Evolutionary conservation across 306 rosid genomes (phyloP), one percentile per base, ranked within the genome.

Genomic region (Neltuma alba): DNA sequence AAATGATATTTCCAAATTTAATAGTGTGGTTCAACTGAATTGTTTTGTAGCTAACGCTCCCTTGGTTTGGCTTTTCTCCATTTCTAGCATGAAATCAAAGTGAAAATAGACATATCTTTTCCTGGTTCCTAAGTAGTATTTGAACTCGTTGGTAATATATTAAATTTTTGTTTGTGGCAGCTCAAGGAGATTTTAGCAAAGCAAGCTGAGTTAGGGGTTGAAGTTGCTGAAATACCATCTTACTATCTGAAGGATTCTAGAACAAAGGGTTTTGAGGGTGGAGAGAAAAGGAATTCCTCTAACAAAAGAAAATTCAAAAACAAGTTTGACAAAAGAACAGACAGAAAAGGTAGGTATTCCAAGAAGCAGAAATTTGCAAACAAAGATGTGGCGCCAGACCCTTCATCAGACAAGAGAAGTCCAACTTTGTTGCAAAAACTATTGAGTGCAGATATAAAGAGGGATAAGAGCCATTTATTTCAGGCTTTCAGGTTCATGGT

Each of bases 201-300:
- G 92, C 97, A 95, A 82, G 98, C 93, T 79, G 93, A 93, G 82
- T 81, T 95, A 79, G 99, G 99, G 75, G 61, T 95, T 78, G 97
- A 93, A 95, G 98, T 95, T 70, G 96, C 98, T 27, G 99, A 95
- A 72, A 84, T 95, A 83, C 99, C 99, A 57, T 65, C 94, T 15
- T 37, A 81, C 79, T 93, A 84, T 88, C 90, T 93, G 57, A 85
- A 68, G 79, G 90, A 93, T 79, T 74, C 80, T 11, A 77, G 74
- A 72, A 83, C 82, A 66, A 77, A 72, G 76, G 86, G 79, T 79
- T 70, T 47, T 52, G 72, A 78, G 57, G 84, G 45, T 62, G 87
- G 70, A 78, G 91, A 70, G 38, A 80, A 80, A 63, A 80, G 75
- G 84, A 73, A 76, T 55, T 45, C 70, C 31, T 64, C 13, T 1